Percentiles rank a stretch among this genome's conserved stretches.
phyloP scores from a whole-genome alignment of 23 red algal species.

The Gracilaria domingensis region DNA sequence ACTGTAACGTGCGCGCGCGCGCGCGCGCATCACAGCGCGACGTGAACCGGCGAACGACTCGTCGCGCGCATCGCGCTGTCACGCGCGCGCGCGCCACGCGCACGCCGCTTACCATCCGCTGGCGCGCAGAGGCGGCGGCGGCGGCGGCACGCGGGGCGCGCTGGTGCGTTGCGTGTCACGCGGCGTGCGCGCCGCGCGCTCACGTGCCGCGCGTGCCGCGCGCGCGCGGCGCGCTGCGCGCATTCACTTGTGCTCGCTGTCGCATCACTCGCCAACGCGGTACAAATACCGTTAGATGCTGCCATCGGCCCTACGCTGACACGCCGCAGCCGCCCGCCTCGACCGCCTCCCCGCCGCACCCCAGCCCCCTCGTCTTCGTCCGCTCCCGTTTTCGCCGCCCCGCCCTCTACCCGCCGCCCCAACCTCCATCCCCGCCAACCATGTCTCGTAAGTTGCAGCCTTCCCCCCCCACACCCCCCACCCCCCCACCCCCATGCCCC shows the following conservation, averaged over 20 bases:
- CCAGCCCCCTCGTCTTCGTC: too few relatives aligned
- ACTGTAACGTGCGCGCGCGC: slow-evolving; percentile 8
- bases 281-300: too few relatives aligned
- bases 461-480: neutral
- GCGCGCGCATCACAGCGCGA: neutral
- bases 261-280: neutral
- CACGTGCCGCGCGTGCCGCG: neutral
- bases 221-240: neutral
- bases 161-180: too few relatives aligned
- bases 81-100: neutral
- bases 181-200: neutral
- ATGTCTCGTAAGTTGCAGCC: slow-evolving; percentile 13
- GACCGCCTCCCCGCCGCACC: too few relatives aligned
- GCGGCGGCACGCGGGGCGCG: too few relatives aligned
- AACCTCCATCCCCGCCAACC: neutral
- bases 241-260: neutral
- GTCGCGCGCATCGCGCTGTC: neutral
- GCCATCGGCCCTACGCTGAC: too few relatives aligned
- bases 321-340: neutral
- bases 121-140: neutral
- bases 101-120: slow-evolving; percentile 5
- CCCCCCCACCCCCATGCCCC: too few relatives aligned
- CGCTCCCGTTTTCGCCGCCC: neutral
- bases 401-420: too few relatives aligned
- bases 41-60: neutral